Conservation (phyloP, 306 rosid species). For the Quercus ilex region DNA sequence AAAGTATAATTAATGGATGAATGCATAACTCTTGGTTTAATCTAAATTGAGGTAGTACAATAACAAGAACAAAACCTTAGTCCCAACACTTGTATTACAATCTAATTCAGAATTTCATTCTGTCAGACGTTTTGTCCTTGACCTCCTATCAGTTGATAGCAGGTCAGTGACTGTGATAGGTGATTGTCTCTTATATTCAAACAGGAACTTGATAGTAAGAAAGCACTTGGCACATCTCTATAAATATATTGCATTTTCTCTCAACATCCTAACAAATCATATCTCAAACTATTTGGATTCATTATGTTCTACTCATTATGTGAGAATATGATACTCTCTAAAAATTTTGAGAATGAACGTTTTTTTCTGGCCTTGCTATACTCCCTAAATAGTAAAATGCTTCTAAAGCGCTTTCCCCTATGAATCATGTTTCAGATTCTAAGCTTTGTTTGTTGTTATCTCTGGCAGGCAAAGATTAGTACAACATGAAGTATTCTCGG, state of each 20-base stretch:
- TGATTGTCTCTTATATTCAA: not conserved
- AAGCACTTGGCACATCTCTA: not conserved
- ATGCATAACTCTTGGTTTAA: not conserved
- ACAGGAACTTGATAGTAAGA: not conserved
- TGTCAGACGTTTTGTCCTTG: not conserved
- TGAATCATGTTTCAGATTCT: conserved; percentile 13
- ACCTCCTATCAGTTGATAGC: not conserved
- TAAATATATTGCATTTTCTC: not conserved
- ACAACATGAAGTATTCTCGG: conserved; percentile 72
- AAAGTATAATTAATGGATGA: not conserved
- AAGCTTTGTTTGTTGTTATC: conserved; percentile 12
- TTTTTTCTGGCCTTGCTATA: conserved; percentile 5
- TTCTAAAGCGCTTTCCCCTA: conserved; percentile 3
- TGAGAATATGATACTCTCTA: not conserved
- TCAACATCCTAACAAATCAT: not conserved
- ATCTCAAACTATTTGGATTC: not conserved
- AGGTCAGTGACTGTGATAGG: not conserved
- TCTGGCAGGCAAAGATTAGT: conserved; percentile 82
- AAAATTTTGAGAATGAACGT: not conserved
- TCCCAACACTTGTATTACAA: too few relatives aligned
- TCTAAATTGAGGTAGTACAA: not conserved
- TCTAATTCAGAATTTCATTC: not conserved
- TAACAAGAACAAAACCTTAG: too few relatives aligned
- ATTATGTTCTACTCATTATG: not conserved
- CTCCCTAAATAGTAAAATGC: conserved; percentile 5